These are phyloP conservation scores for Durusdinium trenchii DNA, from an alignment of 73 alveolate genomes.

Conservation along the genomic window DNA sequence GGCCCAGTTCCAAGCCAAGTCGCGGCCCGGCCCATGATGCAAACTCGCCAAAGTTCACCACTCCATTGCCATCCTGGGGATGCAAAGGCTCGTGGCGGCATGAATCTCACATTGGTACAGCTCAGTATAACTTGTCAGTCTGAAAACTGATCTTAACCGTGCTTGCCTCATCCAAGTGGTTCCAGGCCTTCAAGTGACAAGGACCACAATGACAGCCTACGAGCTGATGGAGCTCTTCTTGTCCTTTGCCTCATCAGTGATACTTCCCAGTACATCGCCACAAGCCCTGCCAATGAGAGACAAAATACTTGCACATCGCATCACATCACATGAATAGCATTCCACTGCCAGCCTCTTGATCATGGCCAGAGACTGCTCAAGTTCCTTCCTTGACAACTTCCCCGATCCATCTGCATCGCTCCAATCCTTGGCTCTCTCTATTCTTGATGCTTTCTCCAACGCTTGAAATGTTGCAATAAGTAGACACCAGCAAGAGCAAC, in stretches of 20 bases:
- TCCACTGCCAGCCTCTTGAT: background rate
- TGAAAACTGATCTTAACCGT: too few relatives aligned
- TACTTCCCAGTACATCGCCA: constrained; percentile 24
- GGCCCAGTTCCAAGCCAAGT: constrained; percentile 83
- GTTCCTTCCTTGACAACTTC: constrained; percentile 75
- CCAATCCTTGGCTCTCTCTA: constrained; percentile 56
- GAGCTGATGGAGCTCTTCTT: too few relatives aligned
- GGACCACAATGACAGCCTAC: too few relatives aligned
- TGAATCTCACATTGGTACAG: background rate
- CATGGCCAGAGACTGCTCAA: constrained; percentile 76
- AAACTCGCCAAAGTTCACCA: constrained; percentile 92
- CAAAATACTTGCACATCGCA: background rate
- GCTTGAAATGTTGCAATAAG: background rate
- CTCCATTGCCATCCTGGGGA: constrained; percentile 87
- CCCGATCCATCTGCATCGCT: constrained; percentile 94
- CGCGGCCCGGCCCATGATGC: constrained; percentile 95
- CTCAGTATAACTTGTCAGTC: background rate
- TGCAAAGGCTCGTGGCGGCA: background rate
- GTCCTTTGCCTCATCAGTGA: constrained; percentile 60
- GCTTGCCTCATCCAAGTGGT: constrained; percentile 52
- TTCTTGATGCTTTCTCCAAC: too few relatives aligned
- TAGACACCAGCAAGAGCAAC: background rate
- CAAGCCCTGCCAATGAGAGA: constrained; percentile 26
- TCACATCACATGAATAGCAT: background rate
- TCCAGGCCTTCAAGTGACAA: constrained; percentile 65